phyloP scores from a whole-genome alignment of 2,329 filamentous ascomycete genomes.

The Dothideomycetes sp. region DNA sequence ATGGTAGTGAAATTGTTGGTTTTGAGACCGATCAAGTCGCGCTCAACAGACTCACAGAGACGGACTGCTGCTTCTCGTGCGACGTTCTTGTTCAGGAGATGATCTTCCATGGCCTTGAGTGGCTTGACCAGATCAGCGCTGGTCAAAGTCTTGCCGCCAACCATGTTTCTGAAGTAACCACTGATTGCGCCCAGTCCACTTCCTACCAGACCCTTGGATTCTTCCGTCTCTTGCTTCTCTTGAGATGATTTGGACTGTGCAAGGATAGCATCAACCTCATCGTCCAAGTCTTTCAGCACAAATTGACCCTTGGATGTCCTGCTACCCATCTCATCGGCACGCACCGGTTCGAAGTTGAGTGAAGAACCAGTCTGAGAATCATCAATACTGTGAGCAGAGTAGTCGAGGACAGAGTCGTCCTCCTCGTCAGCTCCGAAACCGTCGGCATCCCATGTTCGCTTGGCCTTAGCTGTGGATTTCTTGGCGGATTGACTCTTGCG shows the following conservation, averaged over 20 bases:
- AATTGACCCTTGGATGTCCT: slow-evolving; percentile 84
- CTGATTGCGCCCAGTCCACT: slow-evolving; percentile 74
- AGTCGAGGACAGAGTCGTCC: slow-evolving; percentile 72
- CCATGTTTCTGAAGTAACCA: slow-evolving; percentile 85
- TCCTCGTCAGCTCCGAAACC: slow-evolving; percentile 77
- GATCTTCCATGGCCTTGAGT: slow-evolving; percentile 92
- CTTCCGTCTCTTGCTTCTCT: slow-evolving; percentile 36
- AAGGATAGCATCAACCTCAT: slow-evolving; percentile 86
- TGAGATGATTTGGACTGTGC: slow-evolving; percentile 65
- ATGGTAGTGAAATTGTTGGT: slow-evolving; percentile 82
- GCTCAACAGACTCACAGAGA: slow-evolving; percentile 82
- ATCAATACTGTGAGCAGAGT: slow-evolving; percentile 57
- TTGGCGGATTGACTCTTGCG: slow-evolving; percentile 25
- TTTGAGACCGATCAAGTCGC: slow-evolving; percentile 81
- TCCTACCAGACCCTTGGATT: slow-evolving; percentile 59
- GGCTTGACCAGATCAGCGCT: slow-evolving; percentile 60
- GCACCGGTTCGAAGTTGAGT: slow-evolving; percentile 59
- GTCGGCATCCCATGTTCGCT: slow-evolving; percentile 85
- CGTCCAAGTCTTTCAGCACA: slow-evolving; percentile 82
- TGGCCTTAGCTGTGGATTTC: slow-evolving; percentile 60
- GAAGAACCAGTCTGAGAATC: slow-evolving; percentile 50
- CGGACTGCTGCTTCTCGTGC: slow-evolving; percentile 88
- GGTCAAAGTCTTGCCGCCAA: slow-evolving; percentile 77
- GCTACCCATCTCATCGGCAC: slow-evolving; percentile 73
- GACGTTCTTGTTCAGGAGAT: slow-evolving; percentile 90